These are phyloP conservation scores for Camelina sativa DNA, from an alignment of 345 rosid species.

Conservation along the genomic window DNA sequence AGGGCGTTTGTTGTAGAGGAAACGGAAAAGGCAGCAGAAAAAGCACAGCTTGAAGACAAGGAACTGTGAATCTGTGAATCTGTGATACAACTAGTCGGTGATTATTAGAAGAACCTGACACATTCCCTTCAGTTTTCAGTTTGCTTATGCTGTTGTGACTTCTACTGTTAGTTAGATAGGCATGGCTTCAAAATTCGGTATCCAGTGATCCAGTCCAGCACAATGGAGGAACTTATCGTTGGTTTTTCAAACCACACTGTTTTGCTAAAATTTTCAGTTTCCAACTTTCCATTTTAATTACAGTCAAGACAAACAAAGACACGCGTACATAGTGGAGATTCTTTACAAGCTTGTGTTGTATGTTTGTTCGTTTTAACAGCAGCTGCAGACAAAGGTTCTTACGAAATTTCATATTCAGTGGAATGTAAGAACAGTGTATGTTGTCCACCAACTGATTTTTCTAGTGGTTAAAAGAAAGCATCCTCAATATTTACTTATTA, in stretches of 20 bases:
- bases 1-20: conserved; percentile 76
- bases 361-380: conserved; percentile 17
- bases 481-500: conserved; percentile 24
- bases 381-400: conserved; percentile 7
- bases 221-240: conserved; percentile 6
- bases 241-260: background rate
- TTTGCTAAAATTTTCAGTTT: conserved; percentile 1
- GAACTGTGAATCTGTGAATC: conserved; percentile 79
- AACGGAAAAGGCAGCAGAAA: conserved; percentile 85
- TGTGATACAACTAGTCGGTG: conserved; percentile 47
- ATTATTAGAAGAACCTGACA: background rate
- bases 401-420: conserved; percentile 1
- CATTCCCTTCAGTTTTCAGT: conserved; percentile 4
- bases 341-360: background rate
- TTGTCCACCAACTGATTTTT: background rate
- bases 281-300: background rate
- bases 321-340: background rate
- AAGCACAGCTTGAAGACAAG: conserved; percentile 65
- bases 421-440: background rate
- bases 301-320: background rate
- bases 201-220: background rate
- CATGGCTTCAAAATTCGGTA: conserved; percentile 5
- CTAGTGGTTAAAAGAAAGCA: background rate
- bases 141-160: conserved; percentile 11
- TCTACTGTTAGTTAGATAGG: conserved; percentile 30